These are phyloP conservation scores for Anthracocystis setariae DNA, from an alignment of 1,284 basidiomycete species.

Conservation along the genomic window DNA sequence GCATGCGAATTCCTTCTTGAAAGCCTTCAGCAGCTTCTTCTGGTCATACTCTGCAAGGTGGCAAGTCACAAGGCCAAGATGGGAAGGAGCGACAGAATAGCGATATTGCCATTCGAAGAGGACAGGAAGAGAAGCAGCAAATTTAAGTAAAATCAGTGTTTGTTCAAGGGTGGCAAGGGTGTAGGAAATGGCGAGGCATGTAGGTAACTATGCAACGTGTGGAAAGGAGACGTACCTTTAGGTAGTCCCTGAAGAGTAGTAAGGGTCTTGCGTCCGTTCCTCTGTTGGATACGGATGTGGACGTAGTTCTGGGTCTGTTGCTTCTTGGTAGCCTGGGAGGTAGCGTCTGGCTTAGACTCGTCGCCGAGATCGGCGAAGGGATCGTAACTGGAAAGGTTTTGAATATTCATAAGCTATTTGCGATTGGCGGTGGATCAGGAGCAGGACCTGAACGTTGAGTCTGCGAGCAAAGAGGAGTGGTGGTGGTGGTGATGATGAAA, in stretches of 20 bases:
- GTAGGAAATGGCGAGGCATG: too few species aligned
- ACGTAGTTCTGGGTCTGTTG: slow-evolving; percentile 67
- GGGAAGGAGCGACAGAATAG: background rate
- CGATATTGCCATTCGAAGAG: background rate
- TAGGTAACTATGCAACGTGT: background rate
- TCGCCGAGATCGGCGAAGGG: slow-evolving; percentile 68
- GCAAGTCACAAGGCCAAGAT: background rate
- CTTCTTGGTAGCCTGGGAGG: slow-evolving; percentile 49
- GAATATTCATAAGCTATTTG: slow-evolving; percentile 66
- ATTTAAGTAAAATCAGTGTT: slow-evolving; percentile 1
- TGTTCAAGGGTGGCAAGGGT: slow-evolving; percentile 6
- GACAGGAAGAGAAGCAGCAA: background rate
- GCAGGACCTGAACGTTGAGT: slow-evolving; percentile 39
- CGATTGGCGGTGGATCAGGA: slow-evolving; percentile 48
- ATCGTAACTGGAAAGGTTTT: slow-evolving; percentile 68
- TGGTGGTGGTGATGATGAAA: slow-evolving; percentile 6
- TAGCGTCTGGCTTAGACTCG: slow-evolving; percentile 51
- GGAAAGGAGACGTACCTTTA: slow-evolving; percentile 74
- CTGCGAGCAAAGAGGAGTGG: slow-evolving; percentile 1
- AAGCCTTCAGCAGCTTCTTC: slow-evolving; percentile 98
- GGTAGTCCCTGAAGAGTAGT: slow-evolving; percentile 97
- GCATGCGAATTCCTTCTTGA: slow-evolving; percentile 99
- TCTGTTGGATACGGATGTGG: slow-evolving; percentile 84
- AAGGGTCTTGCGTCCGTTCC: slow-evolving; percentile 98
- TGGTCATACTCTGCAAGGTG: slow-evolving; percentile 85